A percentile compares a stretch with the other conserved stretches of the same genome.
Conservation (phyloP, 2,329 filamentous ascomycete species). For the Scytalidium sp. region DNA sequence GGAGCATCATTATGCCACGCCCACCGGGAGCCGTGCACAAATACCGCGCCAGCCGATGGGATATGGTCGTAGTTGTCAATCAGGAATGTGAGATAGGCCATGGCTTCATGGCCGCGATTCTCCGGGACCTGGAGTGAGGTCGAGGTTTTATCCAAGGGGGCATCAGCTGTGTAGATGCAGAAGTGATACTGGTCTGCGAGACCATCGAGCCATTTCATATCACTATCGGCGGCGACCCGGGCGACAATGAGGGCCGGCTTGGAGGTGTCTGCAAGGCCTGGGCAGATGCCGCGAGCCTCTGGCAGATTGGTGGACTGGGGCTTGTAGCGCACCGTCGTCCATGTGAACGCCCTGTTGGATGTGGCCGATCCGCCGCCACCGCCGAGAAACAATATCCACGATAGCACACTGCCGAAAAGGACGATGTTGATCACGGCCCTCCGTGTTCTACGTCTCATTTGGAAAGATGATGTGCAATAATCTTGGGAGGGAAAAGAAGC, state of each 20-base stretch:
- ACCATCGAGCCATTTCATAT: conserved; percentile 36
- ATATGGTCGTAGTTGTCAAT: conserved; percentile 42
- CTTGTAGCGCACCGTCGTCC: conserved; percentile 40
- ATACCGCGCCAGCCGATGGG: conserved; percentile 35
- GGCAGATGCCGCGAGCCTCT: conserved; percentile 37
- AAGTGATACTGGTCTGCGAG: conserved; percentile 38
- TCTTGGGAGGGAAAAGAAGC: neutral
- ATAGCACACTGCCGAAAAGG: conserved; percentile 31
- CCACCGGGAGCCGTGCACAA: conserved; percentile 39
- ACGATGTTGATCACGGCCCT: conserved; percentile 31
- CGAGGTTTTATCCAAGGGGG: conserved; percentile 20
- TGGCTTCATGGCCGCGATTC: conserved; percentile 45
- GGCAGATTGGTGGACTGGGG: conserved; percentile 32
- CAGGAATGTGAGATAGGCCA: conserved; percentile 43
- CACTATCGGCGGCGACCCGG: conserved; percentile 37
- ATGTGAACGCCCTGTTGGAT: conserved; percentile 33
- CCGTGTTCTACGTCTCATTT: conserved; percentile 34
- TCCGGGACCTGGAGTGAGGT: conserved; percentile 38
- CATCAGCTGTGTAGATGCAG: conserved; percentile 42
- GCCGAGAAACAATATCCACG: conserved; percentile 32
- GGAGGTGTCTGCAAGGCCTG: conserved; percentile 30
- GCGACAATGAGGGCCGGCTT: conserved; percentile 45
- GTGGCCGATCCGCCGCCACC: conserved; percentile 28
- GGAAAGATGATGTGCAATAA: conserved; percentile 7
- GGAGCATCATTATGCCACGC: conserved; percentile 43